phyloP scores from a whole-genome alignment of 169 alveolate species.

The Plasmodium gallinaceum region DNA sequence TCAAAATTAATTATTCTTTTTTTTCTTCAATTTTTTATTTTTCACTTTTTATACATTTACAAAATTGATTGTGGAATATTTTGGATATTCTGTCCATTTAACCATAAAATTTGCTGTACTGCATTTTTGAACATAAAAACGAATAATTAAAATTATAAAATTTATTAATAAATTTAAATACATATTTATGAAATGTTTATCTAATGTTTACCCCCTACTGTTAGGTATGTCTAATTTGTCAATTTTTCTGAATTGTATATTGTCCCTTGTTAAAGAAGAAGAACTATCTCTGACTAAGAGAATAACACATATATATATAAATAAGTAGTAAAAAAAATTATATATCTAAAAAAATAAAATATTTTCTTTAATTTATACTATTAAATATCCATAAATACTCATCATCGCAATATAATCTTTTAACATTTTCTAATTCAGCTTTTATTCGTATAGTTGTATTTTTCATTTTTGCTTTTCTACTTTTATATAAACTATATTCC shows the following conservation, averaged over 20 bases:
- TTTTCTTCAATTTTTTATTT: not conserved
- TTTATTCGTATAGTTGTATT: constrained; percentile 49
- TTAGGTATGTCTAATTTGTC: constrained; percentile 54
- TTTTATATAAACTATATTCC: not conserved
- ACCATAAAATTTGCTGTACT: constrained; percentile 65
- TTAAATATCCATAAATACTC: constrained; percentile 60
- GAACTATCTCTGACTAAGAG: constrained; percentile 26
- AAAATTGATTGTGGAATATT: constrained; percentile 60
- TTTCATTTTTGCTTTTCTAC: constrained; percentile 31
- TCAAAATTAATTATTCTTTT: not conserved
- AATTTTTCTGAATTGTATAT: constrained; percentile 42
- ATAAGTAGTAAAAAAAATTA: not conserved
- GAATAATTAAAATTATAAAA: not conserved
- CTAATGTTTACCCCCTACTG: constrained; percentile 67
- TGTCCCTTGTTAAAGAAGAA: constrained; percentile 49
- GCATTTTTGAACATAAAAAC: not conserved
- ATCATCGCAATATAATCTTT: constrained; percentile 55
- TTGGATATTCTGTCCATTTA: constrained; percentile 74
- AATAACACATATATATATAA: not conserved
- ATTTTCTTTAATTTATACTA: constrained; percentile 21
- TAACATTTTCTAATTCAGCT: constrained; percentile 68
- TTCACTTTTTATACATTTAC: constrained; percentile 20
- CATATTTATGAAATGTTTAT: not conserved
- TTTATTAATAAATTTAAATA: not conserved
- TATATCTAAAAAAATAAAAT: not conserved